Evolutionary conservation across 352 stramenopile species (phyloP), one percentile per base, ranked within the genome.

Genomic region (Phytophthora chlamydospora): DNA sequence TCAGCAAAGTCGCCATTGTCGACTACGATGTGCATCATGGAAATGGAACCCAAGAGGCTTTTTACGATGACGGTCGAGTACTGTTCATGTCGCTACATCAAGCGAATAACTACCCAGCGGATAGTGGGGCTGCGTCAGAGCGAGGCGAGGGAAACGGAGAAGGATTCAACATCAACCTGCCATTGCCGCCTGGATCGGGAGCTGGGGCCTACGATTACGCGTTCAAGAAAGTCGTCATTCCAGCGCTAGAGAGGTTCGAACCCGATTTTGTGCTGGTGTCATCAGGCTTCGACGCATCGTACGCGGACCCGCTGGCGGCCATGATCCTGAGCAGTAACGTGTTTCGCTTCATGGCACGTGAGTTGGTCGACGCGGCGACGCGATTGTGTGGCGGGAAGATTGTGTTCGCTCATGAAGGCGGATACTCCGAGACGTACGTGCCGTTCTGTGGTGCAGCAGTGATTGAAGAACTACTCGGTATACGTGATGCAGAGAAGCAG

Each of bases 21-120:
- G 95, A 99, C 75, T 97, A 92, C 48, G 94, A 98, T 78, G 91
- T 97, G 10, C 95, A 99, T 71, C 96, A 99, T 71, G 97, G 97
- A 14, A 99, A 99, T 73, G 97, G 96, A 38, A 98, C 94, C 6
- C 89, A 99, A 76, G 84, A 97, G 53, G 85, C 87, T 27, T 94
- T 98, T 47, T 84, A 89, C 21, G 82, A 92, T 12, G 80, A 96
- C 47, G 53, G 88, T 33, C 60, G 66, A 8, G 76, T 90, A 34
- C 68, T 97, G 31, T 91, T 92, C 58, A 68, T 92, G 7, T 95
- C 86, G 16, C 56, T 93, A 4, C 83, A 93, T 49, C 83, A 96
- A 53, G 82, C 78, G 10, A 89, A 90, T 54, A 95, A 94, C 71
- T 97, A 96, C 48, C 85, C 88, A 1, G 63, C 67, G 4, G 55